Evolutionary conservation across 345 rosid genomes (phyloP).

Genomic region (Brassica rapa): DNA sequence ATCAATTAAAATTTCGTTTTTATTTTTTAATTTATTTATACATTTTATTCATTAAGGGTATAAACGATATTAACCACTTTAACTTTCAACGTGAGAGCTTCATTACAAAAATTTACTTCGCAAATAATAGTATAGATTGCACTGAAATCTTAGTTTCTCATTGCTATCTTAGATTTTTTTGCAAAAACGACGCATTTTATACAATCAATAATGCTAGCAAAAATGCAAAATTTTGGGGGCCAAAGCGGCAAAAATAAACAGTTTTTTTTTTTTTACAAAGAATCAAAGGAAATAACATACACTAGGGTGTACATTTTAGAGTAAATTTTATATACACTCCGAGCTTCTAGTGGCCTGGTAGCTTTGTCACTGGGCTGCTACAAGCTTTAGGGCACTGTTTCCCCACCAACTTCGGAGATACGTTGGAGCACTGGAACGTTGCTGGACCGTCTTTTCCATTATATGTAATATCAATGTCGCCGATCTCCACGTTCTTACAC

Average conservation of each 20-base stretch:
- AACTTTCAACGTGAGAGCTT: too few relatives aligned
- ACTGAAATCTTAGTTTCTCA: neutral
- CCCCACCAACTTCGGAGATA: constrained; percentile 44
- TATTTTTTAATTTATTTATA: too few relatives aligned
- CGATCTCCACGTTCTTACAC: constrained; percentile 43
- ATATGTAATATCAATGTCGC: constrained; percentile 45
- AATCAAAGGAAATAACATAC: constrained; percentile 10
- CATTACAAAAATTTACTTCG: too few relatives aligned
- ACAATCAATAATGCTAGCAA: neutral
- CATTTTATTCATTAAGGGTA: too few relatives aligned
- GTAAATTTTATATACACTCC: constrained; percentile 1
- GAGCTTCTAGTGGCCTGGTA: constrained; percentile 25
- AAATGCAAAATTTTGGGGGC: neutral
- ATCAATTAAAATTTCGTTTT: too few relatives aligned
- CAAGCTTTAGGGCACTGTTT: constrained; percentile 40
- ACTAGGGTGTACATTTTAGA: constrained; percentile 22
- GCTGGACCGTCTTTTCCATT: constrained; percentile 38
- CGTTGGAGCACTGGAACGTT: constrained; percentile 43
- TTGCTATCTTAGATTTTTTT: neutral
- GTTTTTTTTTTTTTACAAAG: neutral
- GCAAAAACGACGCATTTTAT: neutral
- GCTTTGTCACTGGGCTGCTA: constrained; percentile 32
- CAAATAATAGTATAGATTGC: neutral
- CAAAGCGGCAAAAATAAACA: neutral
- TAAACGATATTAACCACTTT: too few relatives aligned